phyloP scores from a whole-genome alignment of 306 rosid genomes.

The Vigna reflexopilosa region DNA sequence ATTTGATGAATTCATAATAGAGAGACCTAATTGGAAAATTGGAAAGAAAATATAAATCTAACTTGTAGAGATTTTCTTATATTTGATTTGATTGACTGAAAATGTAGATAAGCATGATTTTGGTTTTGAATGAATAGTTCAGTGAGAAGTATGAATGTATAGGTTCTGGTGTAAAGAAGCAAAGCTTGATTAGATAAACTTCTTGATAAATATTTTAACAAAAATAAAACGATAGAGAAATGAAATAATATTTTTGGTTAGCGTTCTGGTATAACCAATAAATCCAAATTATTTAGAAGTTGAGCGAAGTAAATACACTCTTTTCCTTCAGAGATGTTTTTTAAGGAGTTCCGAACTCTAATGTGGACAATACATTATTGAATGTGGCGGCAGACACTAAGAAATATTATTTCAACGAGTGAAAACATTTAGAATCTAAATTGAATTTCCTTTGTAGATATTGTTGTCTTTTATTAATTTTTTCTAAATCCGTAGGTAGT shows the following conservation, averaged over 20 bases:
- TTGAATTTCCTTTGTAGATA: too few relatives aligned
- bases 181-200: neutral
- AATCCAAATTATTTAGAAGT: too few relatives aligned
- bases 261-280: too few relatives aligned
- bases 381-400: neutral
- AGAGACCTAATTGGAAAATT: neutral
- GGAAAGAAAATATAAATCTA: neutral
- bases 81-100: too few relatives aligned
- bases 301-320: neutral
- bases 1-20: neutral
- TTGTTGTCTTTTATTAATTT: too few relatives aligned
- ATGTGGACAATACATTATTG: too few relatives aligned
- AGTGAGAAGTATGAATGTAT: neutral
- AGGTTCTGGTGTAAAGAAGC: too few relatives aligned
- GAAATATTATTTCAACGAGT: neutral
- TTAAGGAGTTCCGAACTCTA: too few relatives aligned
- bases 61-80: neutral
- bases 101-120: neutral
- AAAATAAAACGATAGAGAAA: too few relatives aligned
- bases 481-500: neutral
- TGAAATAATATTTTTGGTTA: neutral
- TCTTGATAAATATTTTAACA: too few relatives aligned
- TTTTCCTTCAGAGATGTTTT: neutral
- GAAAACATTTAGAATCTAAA: too few relatives aligned
- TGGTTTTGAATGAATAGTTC: neutral